A percentile compares a stretch with the other conserved stretches of the same genome.
These are phyloP conservation scores for Hygrophorus pudorinus DNA, from an alignment of 768 basidiomycete genomes.

Conservation along the genomic window DNA sequence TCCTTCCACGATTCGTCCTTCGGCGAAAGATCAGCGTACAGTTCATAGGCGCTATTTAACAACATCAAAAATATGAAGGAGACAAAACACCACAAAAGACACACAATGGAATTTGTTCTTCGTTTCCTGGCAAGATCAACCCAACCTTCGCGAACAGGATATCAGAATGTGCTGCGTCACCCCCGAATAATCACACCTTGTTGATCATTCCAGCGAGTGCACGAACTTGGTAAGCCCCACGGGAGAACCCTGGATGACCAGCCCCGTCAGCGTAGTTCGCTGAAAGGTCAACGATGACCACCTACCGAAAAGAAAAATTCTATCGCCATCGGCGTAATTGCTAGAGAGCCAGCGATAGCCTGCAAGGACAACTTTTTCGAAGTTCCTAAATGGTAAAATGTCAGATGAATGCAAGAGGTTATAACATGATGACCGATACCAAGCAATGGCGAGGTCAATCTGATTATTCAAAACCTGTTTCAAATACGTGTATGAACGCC, in stretches of 20 bases:
- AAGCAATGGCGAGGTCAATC: constrained; percentile 13
- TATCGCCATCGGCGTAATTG: constrained; percentile 27
- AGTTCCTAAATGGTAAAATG: constrained; percentile 17
- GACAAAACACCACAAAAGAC: constrained; percentile 1
- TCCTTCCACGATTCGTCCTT: too few species aligned
- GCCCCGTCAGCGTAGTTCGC: not conserved
- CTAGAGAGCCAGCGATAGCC: constrained; percentile 34
- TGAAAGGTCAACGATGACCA: too few species aligned
- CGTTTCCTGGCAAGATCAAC: constrained; percentile 29
- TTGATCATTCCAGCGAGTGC: constrained; percentile 35
- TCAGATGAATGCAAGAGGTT: not conserved
- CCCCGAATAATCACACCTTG: constrained; percentile 17
- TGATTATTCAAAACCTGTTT: constrained; percentile 9
- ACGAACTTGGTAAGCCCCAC: constrained; percentile 38
- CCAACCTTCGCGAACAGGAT: constrained; percentile 36
- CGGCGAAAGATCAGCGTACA: constrained; percentile 20
- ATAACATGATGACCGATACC: too few species aligned
- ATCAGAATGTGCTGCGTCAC: too few species aligned
- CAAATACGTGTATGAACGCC: constrained; percentile 8
- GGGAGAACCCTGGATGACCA: constrained; percentile 30
- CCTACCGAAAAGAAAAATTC: constrained; percentile 31
- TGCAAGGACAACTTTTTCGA: constrained; percentile 23
- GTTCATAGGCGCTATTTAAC: constrained; percentile 29
- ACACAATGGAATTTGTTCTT: constrained; percentile 32
- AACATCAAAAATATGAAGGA: too few species aligned